phyloP scores from a whole-genome alignment of 83 land plant species.

The Picea abies region DNA sequence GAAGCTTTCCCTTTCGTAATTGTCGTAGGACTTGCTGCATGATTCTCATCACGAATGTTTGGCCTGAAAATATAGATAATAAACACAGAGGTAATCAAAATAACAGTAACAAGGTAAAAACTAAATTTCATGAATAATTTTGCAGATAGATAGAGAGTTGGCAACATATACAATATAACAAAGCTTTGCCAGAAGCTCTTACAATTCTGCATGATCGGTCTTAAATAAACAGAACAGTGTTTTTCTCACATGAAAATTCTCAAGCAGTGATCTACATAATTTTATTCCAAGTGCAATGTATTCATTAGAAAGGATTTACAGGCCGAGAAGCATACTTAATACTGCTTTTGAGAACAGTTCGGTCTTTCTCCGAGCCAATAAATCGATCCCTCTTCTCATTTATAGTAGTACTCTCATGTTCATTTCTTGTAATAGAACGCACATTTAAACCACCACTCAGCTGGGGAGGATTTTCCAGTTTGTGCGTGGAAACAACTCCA shows the following conservation, averaged over 20 bases:
- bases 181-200: not conserved
- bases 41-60: slow-evolving; percentile 54
- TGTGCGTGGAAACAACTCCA: slow-evolving; percentile 58
- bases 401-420: slow-evolving; percentile 46
- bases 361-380: slow-evolving; percentile 64
- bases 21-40: slow-evolving; percentile 40
- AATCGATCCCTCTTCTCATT: slow-evolving; percentile 61
- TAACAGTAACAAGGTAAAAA: not conserved
- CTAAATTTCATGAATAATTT: not conserved
- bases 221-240: not conserved
- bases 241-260: not conserved
- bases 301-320: not conserved
- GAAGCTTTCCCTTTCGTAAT: slow-evolving; percentile 85
- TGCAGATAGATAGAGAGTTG: not conserved
- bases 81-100: not conserved
- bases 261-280: not conserved
- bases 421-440: slow-evolving; percentile 54
- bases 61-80: slow-evolving; percentile 39
- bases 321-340: slow-evolving; percentile 49
- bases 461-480: slow-evolving; percentile 55
- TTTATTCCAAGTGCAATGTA: not conserved
- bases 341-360: slow-evolving; percentile 45
- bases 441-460: slow-evolving; percentile 42
- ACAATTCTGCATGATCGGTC: not conserved
- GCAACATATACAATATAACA: not conserved